These are phyloP conservation scores for Hippophae gyantsensis DNA, from an alignment of 306 rosid species.

Conservation along the genomic window DNA sequence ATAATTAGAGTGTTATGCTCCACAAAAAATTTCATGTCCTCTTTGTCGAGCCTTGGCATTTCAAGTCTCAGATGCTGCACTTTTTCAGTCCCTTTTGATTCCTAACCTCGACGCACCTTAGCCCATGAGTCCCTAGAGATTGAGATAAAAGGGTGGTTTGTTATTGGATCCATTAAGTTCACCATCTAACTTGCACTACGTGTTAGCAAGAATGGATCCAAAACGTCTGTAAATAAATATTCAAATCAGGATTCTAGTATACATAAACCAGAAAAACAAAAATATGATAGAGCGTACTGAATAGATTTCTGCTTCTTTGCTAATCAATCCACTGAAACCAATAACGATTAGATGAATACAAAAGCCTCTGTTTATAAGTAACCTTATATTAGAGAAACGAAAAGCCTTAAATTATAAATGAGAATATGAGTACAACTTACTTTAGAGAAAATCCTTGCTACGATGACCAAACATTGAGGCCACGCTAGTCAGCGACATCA, in stretches of 20 bases:
- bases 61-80: conserved; percentile 18
- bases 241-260: no score
- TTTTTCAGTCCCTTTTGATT: conserved; percentile 12
- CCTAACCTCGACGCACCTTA: conserved; percentile 3
- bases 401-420: not conserved
- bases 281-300: no score
- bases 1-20: conserved; percentile 18
- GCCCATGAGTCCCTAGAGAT: not conserved
- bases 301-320: no score
- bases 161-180: not conserved
- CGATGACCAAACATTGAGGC: conserved; percentile 4
- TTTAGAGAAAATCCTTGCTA: conserved; percentile 21
- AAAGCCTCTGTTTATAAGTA: no score
- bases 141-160: conserved; percentile 9
- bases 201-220: no score
- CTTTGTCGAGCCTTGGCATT: conserved; percentile 24
- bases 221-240: no score
- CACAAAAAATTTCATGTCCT: conserved; percentile 19
- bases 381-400: not conserved
- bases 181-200: no score
- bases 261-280: no score
- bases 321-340: no score
- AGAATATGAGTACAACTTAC: conserved; percentile 19
- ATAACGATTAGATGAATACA: no score
- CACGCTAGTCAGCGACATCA: not conserved